A percentile compares a stretch with the other conserved stretches of the same genome.
phyloP scores from a whole-genome alignment of 1,284 basidiomycete species.

The Apiotrichum siamense region DNA sequence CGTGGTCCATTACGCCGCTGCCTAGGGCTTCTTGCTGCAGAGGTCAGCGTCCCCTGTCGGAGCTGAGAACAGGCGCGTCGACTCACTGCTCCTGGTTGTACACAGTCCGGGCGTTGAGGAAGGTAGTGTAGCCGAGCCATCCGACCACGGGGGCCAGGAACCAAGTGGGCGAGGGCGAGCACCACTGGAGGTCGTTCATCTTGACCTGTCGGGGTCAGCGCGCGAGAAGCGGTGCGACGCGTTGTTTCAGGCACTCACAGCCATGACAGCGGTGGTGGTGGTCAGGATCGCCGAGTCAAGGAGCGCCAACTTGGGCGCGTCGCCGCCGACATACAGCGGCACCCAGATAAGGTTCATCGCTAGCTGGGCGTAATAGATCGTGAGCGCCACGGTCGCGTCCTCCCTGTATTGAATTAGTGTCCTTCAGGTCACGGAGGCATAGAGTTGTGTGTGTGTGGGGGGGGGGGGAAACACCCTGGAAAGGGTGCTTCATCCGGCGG shows the following conservation, averaged over 20 bases:
- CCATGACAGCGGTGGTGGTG: conserved; percentile 59
- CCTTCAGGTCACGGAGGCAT: neutral
- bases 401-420: too few relatives aligned
- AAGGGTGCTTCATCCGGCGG: too few relatives aligned
- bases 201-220: conserved; percentile 44
- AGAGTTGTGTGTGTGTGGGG: neutral
- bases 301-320: conserved; percentile 51
- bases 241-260: conserved; percentile 52
- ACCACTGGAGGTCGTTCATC: conserved; percentile 51
- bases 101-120: conserved; percentile 58
- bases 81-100: conserved; percentile 32
- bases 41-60: too few relatives aligned
- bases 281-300: conserved; percentile 59
- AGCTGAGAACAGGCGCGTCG: neutral
- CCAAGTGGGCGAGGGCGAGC: conserved; percentile 54
- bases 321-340: conserved; percentile 62
- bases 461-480: neutral
- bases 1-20: too few relatives aligned
- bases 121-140: conserved; percentile 52
- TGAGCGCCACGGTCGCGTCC: conserved; percentile 54
- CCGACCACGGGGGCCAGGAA: conserved; percentile 59
- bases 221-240: neutral
- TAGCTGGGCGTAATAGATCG: conserved; percentile 65
- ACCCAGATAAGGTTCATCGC: conserved; percentile 65
- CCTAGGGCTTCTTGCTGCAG: too few relatives aligned